phyloP scores from a whole-genome alignment of 1,284 basidiomycete species.

The Phylloboletellus chloephorus region DNA sequence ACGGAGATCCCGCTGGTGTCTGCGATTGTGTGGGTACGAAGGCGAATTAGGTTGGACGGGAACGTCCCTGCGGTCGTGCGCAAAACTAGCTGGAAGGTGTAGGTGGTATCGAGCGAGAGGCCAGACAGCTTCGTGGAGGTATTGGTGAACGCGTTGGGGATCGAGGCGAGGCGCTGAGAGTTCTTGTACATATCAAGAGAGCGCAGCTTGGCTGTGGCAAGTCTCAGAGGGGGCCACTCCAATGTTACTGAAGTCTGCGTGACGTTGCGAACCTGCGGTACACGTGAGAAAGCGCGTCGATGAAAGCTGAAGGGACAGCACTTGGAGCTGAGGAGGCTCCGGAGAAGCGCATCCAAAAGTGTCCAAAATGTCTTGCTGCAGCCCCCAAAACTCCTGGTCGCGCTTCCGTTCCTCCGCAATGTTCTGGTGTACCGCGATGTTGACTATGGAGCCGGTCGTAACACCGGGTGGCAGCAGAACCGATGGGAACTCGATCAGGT shows the following conservation, averaged over 20 bases:
- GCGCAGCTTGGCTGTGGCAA: constrained; percentile 80
- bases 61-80: constrained; percentile 87
- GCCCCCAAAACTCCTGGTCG: constrained; percentile 72
- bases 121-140: constrained; percentile 89
- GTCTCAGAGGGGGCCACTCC: constrained; percentile 83
- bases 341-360: constrained; percentile 71
- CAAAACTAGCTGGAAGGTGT: constrained; percentile 87
- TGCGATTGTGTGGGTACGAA: constrained; percentile 87
- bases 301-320: constrained; percentile 23
- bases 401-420: constrained; percentile 74
- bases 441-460: constrained; percentile 91
- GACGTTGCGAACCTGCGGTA: constrained; percentile 73
- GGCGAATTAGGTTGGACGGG: constrained; percentile 75
- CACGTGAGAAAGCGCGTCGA: constrained; percentile 4
- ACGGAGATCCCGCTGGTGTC: constrained; percentile 91
- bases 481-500: constrained; percentile 94
- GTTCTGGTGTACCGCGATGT: constrained; percentile 86
- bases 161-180: constrained; percentile 78
- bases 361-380: constrained; percentile 76
- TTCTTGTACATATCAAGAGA: constrained; percentile 90
- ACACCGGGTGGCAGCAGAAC: constrained; percentile 86
- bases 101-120: constrained; percentile 82
- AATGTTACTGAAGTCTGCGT: constrained; percentile 93
- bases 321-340: constrained; percentile 65
- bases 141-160: constrained; percentile 76